A percentile compares a stretch with the other conserved stretches of the same genome.
Conservation (phyloP, 192 early-diverging fungal genomes). For the Backusella sp. region DNA sequence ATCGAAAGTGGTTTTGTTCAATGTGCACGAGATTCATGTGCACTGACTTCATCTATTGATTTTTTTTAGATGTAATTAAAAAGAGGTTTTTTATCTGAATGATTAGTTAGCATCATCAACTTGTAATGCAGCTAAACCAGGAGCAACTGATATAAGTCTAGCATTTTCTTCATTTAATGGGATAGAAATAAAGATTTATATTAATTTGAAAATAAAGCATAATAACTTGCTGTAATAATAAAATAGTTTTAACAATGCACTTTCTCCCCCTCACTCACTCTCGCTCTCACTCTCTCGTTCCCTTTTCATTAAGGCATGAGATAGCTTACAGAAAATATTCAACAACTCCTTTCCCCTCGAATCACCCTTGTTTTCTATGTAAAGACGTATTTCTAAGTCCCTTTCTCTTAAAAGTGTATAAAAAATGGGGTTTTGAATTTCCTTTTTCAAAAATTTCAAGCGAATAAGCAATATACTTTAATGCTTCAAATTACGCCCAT, state of each 20-base stretch:
- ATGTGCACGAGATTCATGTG: conserved; percentile 3
- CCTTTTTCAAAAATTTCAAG: neutral
- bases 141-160: neutral
- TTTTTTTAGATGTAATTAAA: neutral
- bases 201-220: neutral
- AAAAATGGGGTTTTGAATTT: neutral
- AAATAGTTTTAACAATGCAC: neutral
- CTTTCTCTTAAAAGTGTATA: neutral
- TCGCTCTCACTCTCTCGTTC: too few species aligned
- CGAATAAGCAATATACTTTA: neutral
- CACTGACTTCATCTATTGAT: neutral
- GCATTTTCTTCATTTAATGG: neutral
- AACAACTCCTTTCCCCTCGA: neutral
- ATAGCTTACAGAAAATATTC: neutral
- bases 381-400: neutral
- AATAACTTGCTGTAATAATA: neutral
- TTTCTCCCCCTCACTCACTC: neutral
- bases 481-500: neutral
- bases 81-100: neutral
- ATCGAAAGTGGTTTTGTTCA: neutral
- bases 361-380: neutral
- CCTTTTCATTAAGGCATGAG: neutral
- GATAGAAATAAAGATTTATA: neutral
- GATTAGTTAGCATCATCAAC: neutral
- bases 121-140: neutral